Conservation (phyloP, 805 yeast species). For the Metschnikowia aberdeeniae region DNA sequence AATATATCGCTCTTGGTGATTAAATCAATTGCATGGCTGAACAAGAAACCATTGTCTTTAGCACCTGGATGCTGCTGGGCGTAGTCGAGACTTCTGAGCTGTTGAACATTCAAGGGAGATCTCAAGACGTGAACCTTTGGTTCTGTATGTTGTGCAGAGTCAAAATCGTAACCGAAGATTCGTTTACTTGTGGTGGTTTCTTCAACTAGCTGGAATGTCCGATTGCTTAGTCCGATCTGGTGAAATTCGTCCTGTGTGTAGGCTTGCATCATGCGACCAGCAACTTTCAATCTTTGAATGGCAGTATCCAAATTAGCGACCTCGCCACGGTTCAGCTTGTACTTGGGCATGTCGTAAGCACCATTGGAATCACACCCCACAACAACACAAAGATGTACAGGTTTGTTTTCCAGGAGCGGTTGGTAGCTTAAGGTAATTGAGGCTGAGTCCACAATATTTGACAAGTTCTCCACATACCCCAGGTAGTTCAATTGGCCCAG, state of each 20-base stretch:
- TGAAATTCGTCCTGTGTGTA: constrained; percentile 88
- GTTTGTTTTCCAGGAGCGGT: constrained; percentile 62
- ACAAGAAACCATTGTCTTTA: constrained; percentile 68
- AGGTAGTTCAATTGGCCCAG: constrained; percentile 25
- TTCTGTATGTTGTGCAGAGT: constrained; percentile 52
- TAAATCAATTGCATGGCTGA: constrained; percentile 75
- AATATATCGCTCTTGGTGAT: constrained; percentile 39
- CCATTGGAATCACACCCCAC: constrained; percentile 74
- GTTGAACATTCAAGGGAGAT: constrained; percentile 60
- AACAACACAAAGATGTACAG: constrained; percentile 75
- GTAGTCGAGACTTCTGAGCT: constrained; percentile 69
- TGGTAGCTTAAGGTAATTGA: constrained; percentile 24
- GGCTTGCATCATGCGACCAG: constrained; percentile 86
- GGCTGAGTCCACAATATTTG: constrained; percentile 21
- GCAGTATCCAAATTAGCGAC: constrained; percentile 70
- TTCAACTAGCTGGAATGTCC: constrained; percentile 74
- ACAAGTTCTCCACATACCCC: constrained; percentile 23
- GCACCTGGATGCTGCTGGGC: constrained; percentile 88
- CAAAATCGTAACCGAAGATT: constrained; percentile 35
- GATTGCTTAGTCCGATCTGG: constrained; percentile 68
- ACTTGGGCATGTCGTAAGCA: constrained; percentile 63
- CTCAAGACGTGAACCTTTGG: constrained; percentile 77
- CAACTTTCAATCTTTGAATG: constrained; percentile 68
- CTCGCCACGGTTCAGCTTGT: constrained; percentile 46
- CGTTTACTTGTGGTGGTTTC: constrained; percentile 30